Evolutionary conservation across 2,329 filamentous ascomycete genomes (phyloP), one percentile per base, ranked within the genome.

Genomic region (Lachnellula occidentalis): DNA sequence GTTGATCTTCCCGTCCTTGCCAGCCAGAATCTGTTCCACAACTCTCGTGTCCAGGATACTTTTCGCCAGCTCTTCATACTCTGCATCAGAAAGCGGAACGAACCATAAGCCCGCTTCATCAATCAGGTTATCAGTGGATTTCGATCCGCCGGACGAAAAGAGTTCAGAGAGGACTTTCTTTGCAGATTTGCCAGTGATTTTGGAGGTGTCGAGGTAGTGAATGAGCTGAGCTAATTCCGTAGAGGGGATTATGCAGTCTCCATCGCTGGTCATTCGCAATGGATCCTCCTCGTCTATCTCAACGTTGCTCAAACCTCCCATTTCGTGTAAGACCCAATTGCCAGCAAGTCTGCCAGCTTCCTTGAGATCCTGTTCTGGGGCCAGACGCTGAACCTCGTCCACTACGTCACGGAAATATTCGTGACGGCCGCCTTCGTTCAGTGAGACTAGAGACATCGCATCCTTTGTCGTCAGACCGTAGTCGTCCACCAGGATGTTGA

Each of bases 391-490:
- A 5, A 66, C 49, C 19, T 69, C 64, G 49, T 77, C 74, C 1
- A 88, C 75, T 0, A 90, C 81, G 24, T 81, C 78, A 66, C 87
- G 85, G 66, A 91, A 95, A 70, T 92, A 96, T 61, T 96, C 86
- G 4, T 94, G 73, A 42, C 92, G 81, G 7, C 84, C 84, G 7
- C 92, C 92, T 52, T 87, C 81, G 59, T 97, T 88, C 1, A 95
- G 75, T 7, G 82, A 79, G 46, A 92, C 78, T 34, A 99, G 75
- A 0, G 91, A 88, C 60, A 88, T 80, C 1, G 92, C 92, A 66
- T 99, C 94, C 67, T 94, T 94, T 7, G 82, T 69, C 0, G 85
- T 87, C 12, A 99, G 74, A 0, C 82, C 82, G 64, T 89, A 91
- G 2, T 78, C 71, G 1, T 73, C 62, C 1, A 83, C 78, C 2